Percentiles rank a stretch among this genome's conserved stretches.
phyloP scores from a whole-genome alignment of 2,329 filamentous ascomycete genomes.

The Penicillium sp. region DNA sequence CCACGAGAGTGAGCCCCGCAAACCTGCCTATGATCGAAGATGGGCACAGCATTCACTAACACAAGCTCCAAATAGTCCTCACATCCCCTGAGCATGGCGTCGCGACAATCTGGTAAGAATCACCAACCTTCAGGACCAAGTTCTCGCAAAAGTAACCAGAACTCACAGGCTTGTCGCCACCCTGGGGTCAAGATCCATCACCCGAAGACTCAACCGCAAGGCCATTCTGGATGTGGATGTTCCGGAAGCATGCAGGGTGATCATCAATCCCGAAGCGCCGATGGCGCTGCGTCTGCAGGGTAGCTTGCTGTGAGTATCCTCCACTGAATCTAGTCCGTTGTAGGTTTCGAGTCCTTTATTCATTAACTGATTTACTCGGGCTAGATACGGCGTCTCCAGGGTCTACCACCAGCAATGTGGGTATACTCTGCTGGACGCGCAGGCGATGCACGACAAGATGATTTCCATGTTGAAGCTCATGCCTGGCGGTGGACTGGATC shows the following conservation, averaged over 20 bases:
- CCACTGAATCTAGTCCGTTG: neutral
- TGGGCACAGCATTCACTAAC: no score
- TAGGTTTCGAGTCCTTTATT: no score
- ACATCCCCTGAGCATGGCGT: conserved; percentile 86
- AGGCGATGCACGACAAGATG: conserved; percentile 72
- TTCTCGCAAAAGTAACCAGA: conserved; percentile 7
- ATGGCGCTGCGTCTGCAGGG: conserved; percentile 88
- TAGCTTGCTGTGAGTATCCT: conserved; percentile 65
- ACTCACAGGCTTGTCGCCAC: conserved; percentile 82
- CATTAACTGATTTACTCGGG: neutral
- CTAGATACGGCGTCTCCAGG: conserved; percentile 71
- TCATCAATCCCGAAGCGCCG: conserved; percentile 77
- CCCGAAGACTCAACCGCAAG: conserved; percentile 75
- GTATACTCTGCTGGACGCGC: conserved; percentile 78
- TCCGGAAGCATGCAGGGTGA: conserved; percentile 81
- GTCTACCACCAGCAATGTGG: conserved; percentile 84
- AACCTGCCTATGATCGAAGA: no score
- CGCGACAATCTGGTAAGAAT: conserved; percentile 80
- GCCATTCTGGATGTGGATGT: conserved; percentile 87
- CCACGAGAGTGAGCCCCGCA: conserved; percentile 70
- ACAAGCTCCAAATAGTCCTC: conserved; percentile 59
- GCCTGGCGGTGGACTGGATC: conserved; percentile 62
- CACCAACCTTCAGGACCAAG: neutral
- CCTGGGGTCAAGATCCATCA: conserved; percentile 67
- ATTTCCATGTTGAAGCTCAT: conserved; percentile 61